phyloP scores from a whole-genome alignment of 169 alveolate species.

The Plasmodium vinckei region DNA sequence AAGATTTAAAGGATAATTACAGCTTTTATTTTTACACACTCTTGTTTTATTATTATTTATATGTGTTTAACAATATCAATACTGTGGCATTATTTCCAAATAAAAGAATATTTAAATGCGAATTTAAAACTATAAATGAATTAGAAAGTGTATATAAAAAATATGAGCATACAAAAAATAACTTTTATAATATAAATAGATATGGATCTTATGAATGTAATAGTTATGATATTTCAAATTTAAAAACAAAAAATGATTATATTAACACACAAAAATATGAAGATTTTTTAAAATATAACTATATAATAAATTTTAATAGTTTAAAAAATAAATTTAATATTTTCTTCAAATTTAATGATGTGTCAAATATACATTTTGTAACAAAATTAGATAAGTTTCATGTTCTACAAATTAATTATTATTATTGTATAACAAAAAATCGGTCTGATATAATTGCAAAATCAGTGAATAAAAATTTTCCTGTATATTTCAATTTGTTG shows the following conservation, averaged over 20 bases:
- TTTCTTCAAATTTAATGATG: conserved; percentile 69
- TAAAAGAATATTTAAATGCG: conserved; percentile 5
- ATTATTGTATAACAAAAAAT: conserved; percentile 14
- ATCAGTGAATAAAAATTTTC: conserved; percentile 14
- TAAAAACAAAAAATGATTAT: conserved; percentile 10
- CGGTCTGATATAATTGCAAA: conserved; percentile 13
- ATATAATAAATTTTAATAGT: conserved; percentile 30
- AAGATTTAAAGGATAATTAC: conserved; percentile 25
- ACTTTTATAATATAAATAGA: conserved; percentile 23
- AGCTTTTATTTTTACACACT: conserved; percentile 37
- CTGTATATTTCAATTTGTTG: conserved; percentile 5
- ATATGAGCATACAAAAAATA: conserved; percentile 23
- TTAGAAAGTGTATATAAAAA: conserved; percentile 16
- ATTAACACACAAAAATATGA: conserved; percentile 18
- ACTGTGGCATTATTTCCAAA: conserved; percentile 10
- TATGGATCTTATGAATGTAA: conserved; percentile 39
- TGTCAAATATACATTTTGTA: conserved; percentile 52
- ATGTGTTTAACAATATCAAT: conserved; percentile 36
- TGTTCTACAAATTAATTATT: conserved; percentile 12
- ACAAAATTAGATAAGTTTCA: conserved; percentile 5
- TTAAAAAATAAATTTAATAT: conserved; percentile 29
- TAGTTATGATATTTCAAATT: conserved; percentile 6
- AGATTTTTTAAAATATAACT: conserved; percentile 32
- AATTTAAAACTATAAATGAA: conserved; percentile 25
- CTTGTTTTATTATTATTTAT: conserved; percentile 48